Percentiles rank a stretch among this genome's conserved stretches.
These are phyloP conservation scores for Cyclotella baltica DNA, from an alignment of 108 stramenopile genomes.

Conservation along the genomic window DNA sequence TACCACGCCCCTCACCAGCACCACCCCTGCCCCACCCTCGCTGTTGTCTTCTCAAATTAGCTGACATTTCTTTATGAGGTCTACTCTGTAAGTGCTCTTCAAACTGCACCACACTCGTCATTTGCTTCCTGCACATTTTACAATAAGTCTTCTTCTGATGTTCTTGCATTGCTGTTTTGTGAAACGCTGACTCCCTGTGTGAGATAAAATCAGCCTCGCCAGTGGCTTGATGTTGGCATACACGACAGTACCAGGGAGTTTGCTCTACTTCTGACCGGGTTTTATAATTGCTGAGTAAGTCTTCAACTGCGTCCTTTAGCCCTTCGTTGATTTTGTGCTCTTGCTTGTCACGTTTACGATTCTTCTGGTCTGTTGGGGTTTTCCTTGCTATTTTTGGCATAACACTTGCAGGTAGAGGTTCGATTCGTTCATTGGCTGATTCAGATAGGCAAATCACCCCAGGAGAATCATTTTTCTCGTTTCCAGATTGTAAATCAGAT, in stretches of 20 bases:
- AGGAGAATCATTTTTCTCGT: not conserved
- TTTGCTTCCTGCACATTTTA: conserved; percentile 86
- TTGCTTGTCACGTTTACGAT: conserved; percentile 32
- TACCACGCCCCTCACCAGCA: not conserved
- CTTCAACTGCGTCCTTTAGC: conserved; percentile 76
- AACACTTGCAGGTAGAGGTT: conserved; percentile 57
- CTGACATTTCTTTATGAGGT: conserved; percentile 78
- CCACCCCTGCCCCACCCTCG: conserved; percentile 24
- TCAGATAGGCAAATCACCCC: conserved; percentile 70
- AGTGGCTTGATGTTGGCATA: conserved; percentile 79
- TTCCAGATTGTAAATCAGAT: conserved; percentile 19
- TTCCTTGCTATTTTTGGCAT: conserved; percentile 55
- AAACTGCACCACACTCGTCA: conserved; percentile 90
- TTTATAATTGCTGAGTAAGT: conserved; percentile 76
- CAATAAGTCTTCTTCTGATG: conserved; percentile 86
- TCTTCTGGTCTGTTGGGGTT: conserved; percentile 26
- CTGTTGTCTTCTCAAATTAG: conserved; percentile 54
- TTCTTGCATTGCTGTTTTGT: conserved; percentile 71
- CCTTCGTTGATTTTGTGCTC: conserved; percentile 52
- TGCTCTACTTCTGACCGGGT: conserved; percentile 77
- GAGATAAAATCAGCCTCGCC: conserved; percentile 66
- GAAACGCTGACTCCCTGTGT: conserved; percentile 78
- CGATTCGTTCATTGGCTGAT: conserved; percentile 69
- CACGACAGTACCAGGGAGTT: conserved; percentile 90
- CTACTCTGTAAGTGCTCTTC: conserved; percentile 83